phyloP scores from a whole-genome alignment of 306 rosid genomes.

The Lagenaria siceraria region DNA sequence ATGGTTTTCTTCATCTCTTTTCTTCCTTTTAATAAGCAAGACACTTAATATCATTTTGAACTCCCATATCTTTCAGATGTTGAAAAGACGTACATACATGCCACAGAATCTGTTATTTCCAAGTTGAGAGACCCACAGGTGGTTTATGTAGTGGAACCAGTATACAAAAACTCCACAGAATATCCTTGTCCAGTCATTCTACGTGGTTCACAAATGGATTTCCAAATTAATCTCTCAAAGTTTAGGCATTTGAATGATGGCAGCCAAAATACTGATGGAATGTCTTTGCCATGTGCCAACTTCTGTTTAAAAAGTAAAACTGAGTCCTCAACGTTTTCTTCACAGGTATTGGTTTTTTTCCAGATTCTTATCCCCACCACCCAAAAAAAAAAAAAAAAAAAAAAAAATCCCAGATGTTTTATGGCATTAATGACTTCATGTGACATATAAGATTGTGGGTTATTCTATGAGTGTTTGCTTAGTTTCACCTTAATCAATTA shows the following conservation, averaged over 20 bases:
- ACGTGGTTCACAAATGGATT: constrained; percentile 53
- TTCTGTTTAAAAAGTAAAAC: constrained; percentile 35
- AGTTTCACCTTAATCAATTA: constrained; percentile 11
- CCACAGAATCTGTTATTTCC: constrained; percentile 50
- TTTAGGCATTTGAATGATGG: constrained; percentile 22
- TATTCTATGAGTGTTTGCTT: not conserved
- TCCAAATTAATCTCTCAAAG: constrained; percentile 28
- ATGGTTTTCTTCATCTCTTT: not conserved
- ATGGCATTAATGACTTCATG: not conserved
- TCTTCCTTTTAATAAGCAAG: not conserved
- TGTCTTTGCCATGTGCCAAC: constrained; percentile 36
- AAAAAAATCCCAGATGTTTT: not conserved
- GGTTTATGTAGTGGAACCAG: constrained; percentile 40
- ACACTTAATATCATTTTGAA: not conserved
- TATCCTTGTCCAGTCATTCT: constrained; percentile 44
- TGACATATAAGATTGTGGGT: not conserved
- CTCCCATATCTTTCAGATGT: constrained; percentile 30
- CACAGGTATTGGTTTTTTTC: constrained; percentile 39
- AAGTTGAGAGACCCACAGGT: constrained; percentile 50
- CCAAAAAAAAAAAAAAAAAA: too few species aligned
- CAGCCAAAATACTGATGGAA: constrained; percentile 23
- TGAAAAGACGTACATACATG: constrained; percentile 34
- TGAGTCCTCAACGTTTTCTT: constrained; percentile 20
- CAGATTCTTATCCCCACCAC: not conserved
- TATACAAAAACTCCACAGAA: constrained; percentile 29